Conservation (phyloP, 1,284 basidiomycete genomes). For the Boletus hoseneyae region DNA sequence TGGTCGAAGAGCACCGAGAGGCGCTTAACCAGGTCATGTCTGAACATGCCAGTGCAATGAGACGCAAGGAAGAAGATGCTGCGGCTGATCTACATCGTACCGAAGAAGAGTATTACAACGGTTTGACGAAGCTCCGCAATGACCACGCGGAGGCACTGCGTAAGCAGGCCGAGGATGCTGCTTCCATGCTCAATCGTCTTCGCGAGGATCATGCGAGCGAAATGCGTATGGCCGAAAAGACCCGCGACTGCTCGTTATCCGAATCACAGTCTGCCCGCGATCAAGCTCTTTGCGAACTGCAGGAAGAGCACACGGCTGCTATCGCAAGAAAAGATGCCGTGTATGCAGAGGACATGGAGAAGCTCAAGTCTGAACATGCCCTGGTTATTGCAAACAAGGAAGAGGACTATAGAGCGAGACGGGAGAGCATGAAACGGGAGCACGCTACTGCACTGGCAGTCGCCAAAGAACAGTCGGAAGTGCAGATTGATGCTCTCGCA, state of each 20-base stretch:
- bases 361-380: conserved; percentile 58
- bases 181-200: conserved; percentile 58
- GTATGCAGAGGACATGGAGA: conserved; percentile 60
- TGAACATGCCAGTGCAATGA: conserved; percentile 55
- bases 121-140: conserved; percentile 63
- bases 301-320: conserved; percentile 65
- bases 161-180: conserved; percentile 56
- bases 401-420: conserved; percentile 50
- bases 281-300: conserved; percentile 55
- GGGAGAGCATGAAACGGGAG: conserved; percentile 41
- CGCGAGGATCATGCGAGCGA: conserved; percentile 69
- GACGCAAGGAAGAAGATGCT: conserved; percentile 58
- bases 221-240: conserved; percentile 65
- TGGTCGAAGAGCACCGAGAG: conserved; percentile 52
- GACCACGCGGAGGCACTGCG: conserved; percentile 65
- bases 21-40: conserved; percentile 45
- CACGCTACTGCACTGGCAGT: conserved; percentile 37
- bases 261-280: conserved; percentile 69
- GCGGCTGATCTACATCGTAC: conserved; percentile 56
- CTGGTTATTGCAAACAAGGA: conserved; percentile 51
- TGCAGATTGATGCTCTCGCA: conserved; percentile 50
- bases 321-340: conserved; percentile 60
- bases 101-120: conserved; percentile 78
- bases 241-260: conserved; percentile 68
- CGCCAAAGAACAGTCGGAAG: conserved; percentile 35